Base-by-base conservation (phyloP, 2,329 filamentous ascomycete species). In the Penicillium occitanis region DNA sequence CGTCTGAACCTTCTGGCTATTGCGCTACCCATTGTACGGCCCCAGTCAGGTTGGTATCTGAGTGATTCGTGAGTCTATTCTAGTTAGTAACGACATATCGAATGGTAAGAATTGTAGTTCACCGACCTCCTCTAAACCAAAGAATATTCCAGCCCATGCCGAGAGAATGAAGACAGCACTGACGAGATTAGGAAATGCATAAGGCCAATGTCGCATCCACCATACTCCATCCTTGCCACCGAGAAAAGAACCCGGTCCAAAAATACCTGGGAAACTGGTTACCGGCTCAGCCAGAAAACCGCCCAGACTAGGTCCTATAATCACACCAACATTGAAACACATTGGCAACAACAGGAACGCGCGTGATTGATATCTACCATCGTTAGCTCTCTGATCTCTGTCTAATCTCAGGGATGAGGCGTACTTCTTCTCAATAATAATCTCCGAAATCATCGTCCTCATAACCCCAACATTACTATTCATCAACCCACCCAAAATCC, bases 401-500 rank as follows among this genome's bases (percentile, higher is more conserved):
- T 42, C 6, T 42, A 17, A 17, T 2, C n/a, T 2, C 3, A 35
- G 17, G 6, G 14, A 42, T 17, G 17, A 4, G 10, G 10, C 74
- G 44, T 71, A 90, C 81, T 85, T 89, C 76, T 90, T 90, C 77
- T 91, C 89, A 60, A 84, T 82, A 44, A 92, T 86, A 40, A 90
- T 89, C 76, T 92, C 90, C 1, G 85, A 85, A 55, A 91, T 89
- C 85, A 91, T 89, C 5, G 89, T 91, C 67, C 89, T 81, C 87
- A 92, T 89, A 2, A 92, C 88, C 0, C 89, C 89, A 1, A 91
- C 85, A 73, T 91, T 92, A 1, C 89, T 90, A 74, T 92, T 92
- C 59, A 91, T 76, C 11, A 86, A 79, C 0, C 91, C 91, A 0
- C 89, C 90, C 42, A 91, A 73, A 11, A 82, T 84, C 5, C 91